Evolutionary conservation across 495 filamentous ascomycete genomes (phyloP), one percentile per base, ranked within the genome.

Genomic region (Penicillium simplicissimum): DNA sequence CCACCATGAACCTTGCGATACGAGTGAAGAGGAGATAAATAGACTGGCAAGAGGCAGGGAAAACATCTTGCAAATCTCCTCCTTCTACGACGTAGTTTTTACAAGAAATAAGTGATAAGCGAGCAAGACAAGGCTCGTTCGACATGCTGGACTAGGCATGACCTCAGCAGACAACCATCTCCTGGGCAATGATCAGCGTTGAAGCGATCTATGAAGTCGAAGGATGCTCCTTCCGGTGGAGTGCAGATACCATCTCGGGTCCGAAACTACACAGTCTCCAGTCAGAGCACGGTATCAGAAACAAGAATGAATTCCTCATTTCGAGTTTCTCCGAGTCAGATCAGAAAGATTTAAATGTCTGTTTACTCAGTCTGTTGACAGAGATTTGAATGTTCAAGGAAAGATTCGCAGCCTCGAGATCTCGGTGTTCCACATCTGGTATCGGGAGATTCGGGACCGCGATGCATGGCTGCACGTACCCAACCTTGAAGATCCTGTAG

Each of bases 191-290:
- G 55, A 63, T 63, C 55, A 63, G 61, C 55, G 37, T 2, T 31
- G 21, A 11, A 49, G 45, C 56, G 56, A 59, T 59, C 56, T 52
- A 59, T 57, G 54, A 54, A 62, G 28, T 37, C 43, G 19, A 42
- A 52, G 43, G 51, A 55, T 63, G 15, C 56, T 42, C 51, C 42
- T 52, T 48, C 55, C 21, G 60, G 60, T 23, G 28, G 45, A 58
- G 55, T 63, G 34, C 55, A 59, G 61, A 54, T 40, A 51, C 57
- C 58, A 58, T 56, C 56, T 56, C 56, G 56, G 56, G 56, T 38
- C 47, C 61, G 34, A 53, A 17, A 36, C n/a, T 53, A 34, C n/a
- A 37, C 33, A 36, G 21, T 19, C 33, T 56, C 45, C 21, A 49
- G 45, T 49, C 42, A 45, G 19, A 45, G 42, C 4, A 31, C 13